phyloP scores from a whole-genome alignment of 768 basidiomycete species.

The Hygrophoropsis aurantiaca region DNA sequence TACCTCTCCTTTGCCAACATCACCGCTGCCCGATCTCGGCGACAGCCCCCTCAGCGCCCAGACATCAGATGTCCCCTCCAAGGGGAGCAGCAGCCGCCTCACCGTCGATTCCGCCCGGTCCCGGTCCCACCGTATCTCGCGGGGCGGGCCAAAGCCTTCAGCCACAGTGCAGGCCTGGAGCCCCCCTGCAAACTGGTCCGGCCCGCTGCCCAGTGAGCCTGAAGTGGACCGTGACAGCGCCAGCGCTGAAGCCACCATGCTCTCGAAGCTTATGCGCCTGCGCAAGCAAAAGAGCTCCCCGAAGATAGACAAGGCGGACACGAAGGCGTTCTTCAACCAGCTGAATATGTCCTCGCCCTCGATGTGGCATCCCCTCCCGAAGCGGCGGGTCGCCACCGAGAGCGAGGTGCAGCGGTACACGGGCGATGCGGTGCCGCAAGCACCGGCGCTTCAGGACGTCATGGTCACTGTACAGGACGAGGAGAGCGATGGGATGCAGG shows the following conservation, averaged over 20 bases:
- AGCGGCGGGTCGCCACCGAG: neutral
- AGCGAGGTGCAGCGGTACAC: neutral
- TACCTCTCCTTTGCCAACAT: neutral
- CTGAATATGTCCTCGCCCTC: slow-evolving; percentile 2
- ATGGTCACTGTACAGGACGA: slow-evolving; percentile 14
- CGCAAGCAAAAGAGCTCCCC: slow-evolving; percentile 4
- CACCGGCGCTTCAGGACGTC: neutral
- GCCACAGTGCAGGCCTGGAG: slow-evolving; percentile 10
- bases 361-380: neutral
- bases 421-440: too few relatives aligned
- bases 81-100: too few relatives aligned
- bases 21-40: neutral
- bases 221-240: neutral
- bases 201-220: slow-evolving; percentile 7
- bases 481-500: slow-evolving; percentile 16
- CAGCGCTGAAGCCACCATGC: neutral
- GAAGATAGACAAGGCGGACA: neutral
- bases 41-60: too few relatives aligned
- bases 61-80: too few relatives aligned
- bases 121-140: too few relatives aligned
- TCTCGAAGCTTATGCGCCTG: neutral
- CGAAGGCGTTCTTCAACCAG: neutral
- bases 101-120: too few relatives aligned
- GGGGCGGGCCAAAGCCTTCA: neutral
- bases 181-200: slow-evolving; percentile 26